phyloP scores from a whole-genome alignment of 768 basidiomycete species.

The Fomitopsis serialis region DNA sequence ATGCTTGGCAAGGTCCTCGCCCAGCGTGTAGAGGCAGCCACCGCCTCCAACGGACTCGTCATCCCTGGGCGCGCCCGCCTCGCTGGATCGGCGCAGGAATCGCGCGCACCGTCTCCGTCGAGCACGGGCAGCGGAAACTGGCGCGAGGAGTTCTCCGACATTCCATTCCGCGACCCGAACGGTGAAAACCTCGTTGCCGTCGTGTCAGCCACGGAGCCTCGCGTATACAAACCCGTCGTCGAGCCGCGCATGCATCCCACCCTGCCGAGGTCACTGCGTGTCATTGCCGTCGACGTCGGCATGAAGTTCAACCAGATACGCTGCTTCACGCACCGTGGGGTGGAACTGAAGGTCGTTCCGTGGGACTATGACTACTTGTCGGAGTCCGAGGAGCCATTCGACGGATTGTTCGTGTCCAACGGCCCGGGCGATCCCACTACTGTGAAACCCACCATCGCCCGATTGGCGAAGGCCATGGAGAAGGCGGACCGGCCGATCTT shows the following conservation, averaged over 20 bases:
- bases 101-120: conserved; percentile 50
- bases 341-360: conserved; percentile 95
- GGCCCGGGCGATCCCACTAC: conserved; percentile 96
- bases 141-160: conserved; percentile 78
- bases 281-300: conserved; percentile 94
- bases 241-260: conserved; percentile 66
- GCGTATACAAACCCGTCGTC: conserved; percentile 58
- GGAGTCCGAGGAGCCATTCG: conserved; percentile 73
- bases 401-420: conserved; percentile 95
- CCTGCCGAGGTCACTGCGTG: conserved; percentile 66
- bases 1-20: conserved; percentile 85
- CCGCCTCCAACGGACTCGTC: conserved; percentile 12
- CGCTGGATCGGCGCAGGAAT: conserved; percentile 35
- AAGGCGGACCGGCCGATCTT: conserved; percentile 85
- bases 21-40: conserved; percentile 42
- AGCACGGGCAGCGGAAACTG: conserved; percentile 42
- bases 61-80: conserved; percentile 31
- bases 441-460: conserved; percentile 64
- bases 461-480: conserved; percentile 62
- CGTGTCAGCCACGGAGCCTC: conserved; percentile 71
- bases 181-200: conserved; percentile 83
- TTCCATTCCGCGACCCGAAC: conserved; percentile 88
- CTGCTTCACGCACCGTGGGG: conserved; percentile 88
- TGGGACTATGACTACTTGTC: conserved; percentile 91
- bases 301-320: conserved; percentile 99